phyloP scores from a whole-genome alignment of 768 basidiomycete species.

The Lyophyllum semitale region DNA sequence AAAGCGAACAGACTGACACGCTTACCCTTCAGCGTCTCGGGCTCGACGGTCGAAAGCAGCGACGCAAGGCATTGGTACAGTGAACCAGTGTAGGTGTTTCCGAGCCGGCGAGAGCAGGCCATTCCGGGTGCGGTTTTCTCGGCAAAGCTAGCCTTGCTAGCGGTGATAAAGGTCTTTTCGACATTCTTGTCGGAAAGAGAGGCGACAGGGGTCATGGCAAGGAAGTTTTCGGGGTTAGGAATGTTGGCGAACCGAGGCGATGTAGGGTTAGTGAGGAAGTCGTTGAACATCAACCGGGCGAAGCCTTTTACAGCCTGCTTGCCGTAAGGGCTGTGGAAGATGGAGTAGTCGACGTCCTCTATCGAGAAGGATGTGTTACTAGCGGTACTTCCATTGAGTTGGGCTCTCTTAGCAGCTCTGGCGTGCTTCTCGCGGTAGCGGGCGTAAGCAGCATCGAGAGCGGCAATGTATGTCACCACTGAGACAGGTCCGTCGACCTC shows the following conservation, averaged over 20 bases:
- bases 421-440: conserved; percentile 82
- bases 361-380: conserved; percentile 66
- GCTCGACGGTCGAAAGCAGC: conserved; percentile 72
- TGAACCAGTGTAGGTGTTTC: conserved; percentile 99
- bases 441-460: conserved; percentile 87
- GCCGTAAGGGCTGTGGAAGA: conserved; percentile 98
- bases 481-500: conserved; percentile 97
- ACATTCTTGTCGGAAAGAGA: conserved; percentile 92
- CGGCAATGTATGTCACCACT: conserved; percentile 91
- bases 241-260: conserved; percentile 70
- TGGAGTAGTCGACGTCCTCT: conserved; percentile 85
- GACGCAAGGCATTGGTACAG: conserved; percentile 94
- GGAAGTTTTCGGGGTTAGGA: conserved; percentile 69
- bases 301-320: conserved; percentile 98
- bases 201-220: conserved; percentile 64
- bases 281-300: conserved; percentile 89
- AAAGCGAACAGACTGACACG: conserved; percentile 95
- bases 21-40: conserved; percentile 73
- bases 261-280: conserved; percentile 82
- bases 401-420: conserved; percentile 56
- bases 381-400: conserved; percentile 35
- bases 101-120: conserved; percentile 86
- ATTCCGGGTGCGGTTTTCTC: conserved; percentile 79
- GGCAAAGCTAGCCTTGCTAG: conserved; percentile 75
- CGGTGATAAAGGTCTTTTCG: conserved; percentile 90